A percentile compares a stretch with the other conserved stretches of the same genome.
phyloP scores from a whole-genome alignment of 2,329 filamentous ascomycete species.

The Conoideocrella luteorostrata region DNA sequence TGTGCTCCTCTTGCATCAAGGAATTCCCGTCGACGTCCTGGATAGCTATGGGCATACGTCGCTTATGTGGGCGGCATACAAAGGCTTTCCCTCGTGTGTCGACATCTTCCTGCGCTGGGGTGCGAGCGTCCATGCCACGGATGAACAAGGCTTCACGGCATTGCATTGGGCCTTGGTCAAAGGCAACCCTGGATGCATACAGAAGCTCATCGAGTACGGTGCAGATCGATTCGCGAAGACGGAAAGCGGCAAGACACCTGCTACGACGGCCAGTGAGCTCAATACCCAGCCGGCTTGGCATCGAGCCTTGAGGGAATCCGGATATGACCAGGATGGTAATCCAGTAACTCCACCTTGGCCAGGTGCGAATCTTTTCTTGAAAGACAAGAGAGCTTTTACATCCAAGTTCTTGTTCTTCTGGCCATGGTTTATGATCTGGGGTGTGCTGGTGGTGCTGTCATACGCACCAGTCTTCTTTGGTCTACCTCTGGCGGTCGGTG shows the following conservation, averaged over 20 bases:
- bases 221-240: constrained; percentile 90
- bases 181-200: constrained; percentile 79
- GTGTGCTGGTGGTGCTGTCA: constrained; percentile 65
- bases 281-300: constrained; percentile 80
- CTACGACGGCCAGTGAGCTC: constrained; percentile 80
- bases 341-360: constrained; percentile 65
- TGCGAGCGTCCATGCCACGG: constrained; percentile 81
- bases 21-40: constrained; percentile 85
- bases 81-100: constrained; percentile 87
- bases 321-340: constrained; percentile 74
- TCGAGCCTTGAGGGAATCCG: constrained; percentile 73
- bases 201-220: constrained; percentile 93
- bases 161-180: constrained; percentile 96
- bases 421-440: constrained; percentile 72
- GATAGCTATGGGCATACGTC: constrained; percentile 89
- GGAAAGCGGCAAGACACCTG: constrained; percentile 82
- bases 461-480: constrained; percentile 68
- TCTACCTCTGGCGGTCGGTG: constrained; percentile 61
- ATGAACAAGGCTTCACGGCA: constrained; percentile 90
- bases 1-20: constrained; percentile 84
- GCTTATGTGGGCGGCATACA: constrained; percentile 99
- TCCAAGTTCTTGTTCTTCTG: constrained; percentile 84
- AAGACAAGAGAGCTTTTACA: constrained; percentile 72
- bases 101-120: constrained; percentile 93
- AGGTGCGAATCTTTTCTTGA: constrained; percentile 62